Base-by-base conservation (phyloP, 1,284 basidiomycete genomes). In the Malassezia obtusa region DNA sequence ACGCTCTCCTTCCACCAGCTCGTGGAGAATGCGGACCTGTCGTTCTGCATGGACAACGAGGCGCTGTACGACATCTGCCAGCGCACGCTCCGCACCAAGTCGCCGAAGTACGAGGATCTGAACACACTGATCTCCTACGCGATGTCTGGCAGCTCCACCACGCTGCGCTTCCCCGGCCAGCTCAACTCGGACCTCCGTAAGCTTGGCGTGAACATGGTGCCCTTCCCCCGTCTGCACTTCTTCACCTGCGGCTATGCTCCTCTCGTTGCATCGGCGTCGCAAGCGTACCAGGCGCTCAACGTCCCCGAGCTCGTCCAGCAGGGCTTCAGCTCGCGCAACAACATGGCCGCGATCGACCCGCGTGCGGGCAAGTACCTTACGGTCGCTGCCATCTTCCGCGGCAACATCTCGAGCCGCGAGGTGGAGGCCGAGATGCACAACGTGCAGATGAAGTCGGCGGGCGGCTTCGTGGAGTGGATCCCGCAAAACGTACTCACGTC, bases 111-210 rank as follows among this genome's bases (percentile, higher is more conserved):
- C 61, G 65, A 60, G 17, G 57, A 58, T 52, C 58, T 64, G 52
- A 69, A 67, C 59, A 31, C 54, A 86, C 76, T 88, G 32, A 82
- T 89, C 41, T 79, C 86, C 8, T 83, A 82, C 73, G 87, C 88
- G 39, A 89, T 92, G 87, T 87, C 85, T 58, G 89, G 89, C 59
- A 82, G 88, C 35, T 88, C 85, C 68, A 90, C 89, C 1, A 87
- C 85, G 71, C 78, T 92, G 58, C 86, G 89, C 39, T 91, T 94
- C 82, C 89, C 90, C 30, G 91, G 91, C 49, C 87, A 91, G 75
- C 79, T 92, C 57, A 94, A 94, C 75, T 89, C 89, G 50, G 90
- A 96, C 74, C 78, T 95, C 50, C 83, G 90, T 59, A 95, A 95
- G 76, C 81, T 96, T 37, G 86, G 83, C 45, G 84, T 92, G 81